Percentiles rank a stretch among this genome's conserved stretches.
These are phyloP conservation scores for Pugionium dolabratum DNA, from an alignment of 345 rosid genomes.

Conservation along the genomic window DNA sequence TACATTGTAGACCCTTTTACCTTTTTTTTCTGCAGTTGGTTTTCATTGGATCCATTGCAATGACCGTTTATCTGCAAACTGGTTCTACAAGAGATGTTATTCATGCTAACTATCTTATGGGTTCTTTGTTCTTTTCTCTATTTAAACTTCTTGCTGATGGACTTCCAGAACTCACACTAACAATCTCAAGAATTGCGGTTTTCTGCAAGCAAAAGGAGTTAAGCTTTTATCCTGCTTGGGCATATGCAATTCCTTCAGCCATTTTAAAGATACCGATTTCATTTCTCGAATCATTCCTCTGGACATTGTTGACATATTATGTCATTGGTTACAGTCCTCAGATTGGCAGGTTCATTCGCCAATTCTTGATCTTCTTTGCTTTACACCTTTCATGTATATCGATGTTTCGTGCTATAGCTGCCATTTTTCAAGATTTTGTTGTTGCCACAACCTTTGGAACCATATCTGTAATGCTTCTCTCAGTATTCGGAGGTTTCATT, in stretches of 20 bases:
- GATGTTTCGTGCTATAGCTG: constrained; percentile 53
- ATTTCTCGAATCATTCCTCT: constrained; percentile 42
- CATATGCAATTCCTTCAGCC: constrained; percentile 52
- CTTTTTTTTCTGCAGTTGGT: constrained; percentile 39
- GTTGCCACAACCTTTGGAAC: constrained; percentile 45
- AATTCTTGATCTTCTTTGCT: constrained; percentile 49
- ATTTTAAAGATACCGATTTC: constrained; percentile 51
- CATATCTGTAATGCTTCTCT: constrained; percentile 39
- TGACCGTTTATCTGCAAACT: constrained; percentile 45
- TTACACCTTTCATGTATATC: constrained; percentile 54
- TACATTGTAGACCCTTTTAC: background rate
- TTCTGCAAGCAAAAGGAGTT: constrained; percentile 50
- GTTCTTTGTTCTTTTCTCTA: constrained; percentile 41
- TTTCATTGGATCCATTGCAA: constrained; percentile 42
- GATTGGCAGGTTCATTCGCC: constrained; percentile 47
- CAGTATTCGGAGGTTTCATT: constrained; percentile 65
- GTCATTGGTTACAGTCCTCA: constrained; percentile 54
- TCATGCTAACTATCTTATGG: constrained; percentile 50
- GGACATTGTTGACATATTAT: constrained; percentile 56
- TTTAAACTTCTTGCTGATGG: constrained; percentile 52
- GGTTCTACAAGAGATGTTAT: constrained; percentile 34
- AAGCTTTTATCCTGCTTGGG: constrained; percentile 56
- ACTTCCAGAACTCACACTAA: constrained; percentile 49
- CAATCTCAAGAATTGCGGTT: constrained; percentile 46
- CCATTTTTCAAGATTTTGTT: constrained; percentile 48